Evolutionary conservation across 371 early-diverging fungal genomes (phyloP).

Genomic region (Actinomortierella ambigua): DNA sequence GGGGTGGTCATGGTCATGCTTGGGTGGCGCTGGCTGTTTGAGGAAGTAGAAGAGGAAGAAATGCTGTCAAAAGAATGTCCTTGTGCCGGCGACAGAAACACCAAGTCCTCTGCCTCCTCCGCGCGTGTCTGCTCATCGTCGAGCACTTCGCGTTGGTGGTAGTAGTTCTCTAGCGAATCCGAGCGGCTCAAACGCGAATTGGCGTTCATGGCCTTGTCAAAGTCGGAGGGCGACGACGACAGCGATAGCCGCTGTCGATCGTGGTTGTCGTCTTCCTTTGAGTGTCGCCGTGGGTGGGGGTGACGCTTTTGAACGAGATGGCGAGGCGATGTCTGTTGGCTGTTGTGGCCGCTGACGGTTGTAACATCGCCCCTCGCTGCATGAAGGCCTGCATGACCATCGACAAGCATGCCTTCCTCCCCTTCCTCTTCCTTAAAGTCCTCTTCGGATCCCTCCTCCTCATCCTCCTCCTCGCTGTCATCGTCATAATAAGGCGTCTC

Average conservation of each 20-base stretch:
- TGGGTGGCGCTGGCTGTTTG: background rate
- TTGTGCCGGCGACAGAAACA: conserved; percentile 23
- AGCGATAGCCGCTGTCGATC: background rate
- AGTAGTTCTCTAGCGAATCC: conserved; percentile 11
- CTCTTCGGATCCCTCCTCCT: conserved; percentile 6
- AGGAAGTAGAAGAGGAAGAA: background rate
- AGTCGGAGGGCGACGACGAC: conserved; percentile 13
- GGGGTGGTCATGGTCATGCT: too few relatives aligned
- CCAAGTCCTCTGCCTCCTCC: conserved; percentile 25
- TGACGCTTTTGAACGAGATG: background rate
- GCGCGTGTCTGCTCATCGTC: conserved; percentile 19
- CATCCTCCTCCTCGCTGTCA: conserved; percentile 8
- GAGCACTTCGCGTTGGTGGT: conserved; percentile 6
- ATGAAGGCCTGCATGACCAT: too few relatives aligned
- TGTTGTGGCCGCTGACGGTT: background rate
- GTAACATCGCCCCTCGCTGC: too few relatives aligned
- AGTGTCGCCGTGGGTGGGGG: too few relatives aligned
- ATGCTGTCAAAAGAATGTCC: background rate
- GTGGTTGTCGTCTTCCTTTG: background rate
- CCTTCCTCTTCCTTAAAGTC: background rate
- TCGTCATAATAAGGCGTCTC: conserved; percentile 24
- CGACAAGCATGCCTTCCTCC: too few relatives aligned
- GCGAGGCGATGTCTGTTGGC: background rate
- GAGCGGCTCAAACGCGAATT: conserved; percentile 13
- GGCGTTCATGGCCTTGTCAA: conserved; percentile 10